Evolutionary conservation across 2,329 filamentous ascomycete species (phyloP).

Genomic region (Paecilomyces variotii): DNA sequence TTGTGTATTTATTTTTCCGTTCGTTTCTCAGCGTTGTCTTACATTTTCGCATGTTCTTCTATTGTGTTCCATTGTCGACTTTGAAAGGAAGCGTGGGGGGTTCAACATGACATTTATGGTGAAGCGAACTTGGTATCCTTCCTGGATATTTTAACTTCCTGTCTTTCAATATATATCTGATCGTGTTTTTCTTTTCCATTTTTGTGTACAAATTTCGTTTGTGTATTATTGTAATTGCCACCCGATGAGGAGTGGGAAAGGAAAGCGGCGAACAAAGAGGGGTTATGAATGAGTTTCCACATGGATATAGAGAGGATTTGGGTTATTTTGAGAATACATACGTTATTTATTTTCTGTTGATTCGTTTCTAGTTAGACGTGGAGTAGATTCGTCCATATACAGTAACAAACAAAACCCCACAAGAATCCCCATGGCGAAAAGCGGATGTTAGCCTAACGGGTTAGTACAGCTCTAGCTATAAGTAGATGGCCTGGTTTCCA

Average conservation of each 20-base stretch:
- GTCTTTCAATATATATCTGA: neutral
- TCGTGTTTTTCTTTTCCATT: neutral
- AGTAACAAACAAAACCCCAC: neutral
- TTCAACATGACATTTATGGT: neutral
- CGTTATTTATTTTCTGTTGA: too few relatives aligned
- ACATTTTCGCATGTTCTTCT: neutral
- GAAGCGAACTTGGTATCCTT: neutral
- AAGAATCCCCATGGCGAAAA: neutral
- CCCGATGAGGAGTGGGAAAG: neutral
- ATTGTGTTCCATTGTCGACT: neutral
- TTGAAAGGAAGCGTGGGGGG: neutral
- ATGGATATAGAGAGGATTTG: too few relatives aligned
- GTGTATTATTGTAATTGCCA: neutral
- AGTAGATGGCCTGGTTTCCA: neutral
- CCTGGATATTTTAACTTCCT: neutral
- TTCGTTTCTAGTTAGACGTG: too few relatives aligned
- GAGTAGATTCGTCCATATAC: too few relatives aligned
- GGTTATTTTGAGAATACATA: too few relatives aligned
- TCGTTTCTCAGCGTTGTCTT: neutral
- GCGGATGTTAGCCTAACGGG: neutral
- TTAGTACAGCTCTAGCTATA: neutral
- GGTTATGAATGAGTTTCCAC: too few relatives aligned
- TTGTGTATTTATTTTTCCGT: neutral
- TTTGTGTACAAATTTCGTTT: neutral
- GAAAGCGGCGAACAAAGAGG: neutral